Conservation (phyloP, 257 asterid species). For the Nemophila menziesii region DNA sequence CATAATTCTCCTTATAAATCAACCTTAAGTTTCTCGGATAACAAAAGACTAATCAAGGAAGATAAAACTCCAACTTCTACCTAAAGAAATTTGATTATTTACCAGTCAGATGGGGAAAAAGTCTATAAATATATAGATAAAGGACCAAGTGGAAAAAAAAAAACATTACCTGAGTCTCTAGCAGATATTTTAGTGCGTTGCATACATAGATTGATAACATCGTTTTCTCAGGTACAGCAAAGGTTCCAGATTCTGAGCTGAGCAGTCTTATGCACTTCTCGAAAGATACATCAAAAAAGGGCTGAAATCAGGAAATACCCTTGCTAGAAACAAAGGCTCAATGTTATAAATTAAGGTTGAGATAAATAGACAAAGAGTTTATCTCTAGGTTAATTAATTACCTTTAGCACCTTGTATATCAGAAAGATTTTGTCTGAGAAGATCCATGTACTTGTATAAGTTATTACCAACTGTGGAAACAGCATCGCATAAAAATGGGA, state of each 20-base stretch:
- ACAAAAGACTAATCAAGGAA: conserved; percentile 34
- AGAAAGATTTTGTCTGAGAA: conserved; percentile 31
- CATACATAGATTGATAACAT: conserved; percentile 61
- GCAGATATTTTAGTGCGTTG: conserved; percentile 60
- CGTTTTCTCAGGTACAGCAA: conserved; percentile 66
- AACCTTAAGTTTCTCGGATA: conserved; percentile 52
- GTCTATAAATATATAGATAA: not conserved
- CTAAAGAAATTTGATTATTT: conserved; percentile 26
- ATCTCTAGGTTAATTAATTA: conserved; percentile 19
- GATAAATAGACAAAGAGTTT: conserved; percentile 10
- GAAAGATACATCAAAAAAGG: conserved; percentile 65
- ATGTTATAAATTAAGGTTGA: too few relatives aligned
- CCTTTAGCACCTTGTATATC: conserved; percentile 42
- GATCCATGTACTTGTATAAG: conserved; percentile 55
- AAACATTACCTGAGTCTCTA: conserved; percentile 72
- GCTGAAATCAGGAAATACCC: conserved; percentile 46
- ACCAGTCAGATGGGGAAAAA: conserved; percentile 5
- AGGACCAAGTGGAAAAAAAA: conserved; percentile 12
- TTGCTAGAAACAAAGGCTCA: conserved; percentile 36
- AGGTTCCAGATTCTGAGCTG: conserved; percentile 54
- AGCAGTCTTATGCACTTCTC: conserved; percentile 77
- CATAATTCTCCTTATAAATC: conserved; percentile 33
- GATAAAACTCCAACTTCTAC: conserved; percentile 52
- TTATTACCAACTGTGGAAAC: conserved; percentile 65
- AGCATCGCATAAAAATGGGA: conserved; percentile 74